Evolutionary conservation across 106 monocot species (phyloP).

Genomic region (Platanthera zijinensis): DNA sequence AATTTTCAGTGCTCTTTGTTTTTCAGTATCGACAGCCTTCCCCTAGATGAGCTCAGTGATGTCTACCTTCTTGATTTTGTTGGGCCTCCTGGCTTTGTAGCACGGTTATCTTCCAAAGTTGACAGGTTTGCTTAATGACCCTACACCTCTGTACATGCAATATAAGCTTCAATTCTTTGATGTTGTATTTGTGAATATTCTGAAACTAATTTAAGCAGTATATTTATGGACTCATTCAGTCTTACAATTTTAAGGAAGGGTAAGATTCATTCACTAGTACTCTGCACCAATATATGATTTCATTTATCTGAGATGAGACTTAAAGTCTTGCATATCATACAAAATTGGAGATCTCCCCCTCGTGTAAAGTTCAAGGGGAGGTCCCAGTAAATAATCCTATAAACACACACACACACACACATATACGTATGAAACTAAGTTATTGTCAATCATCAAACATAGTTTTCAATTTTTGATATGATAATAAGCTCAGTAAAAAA

Average conservation of each 20-base stretch:
- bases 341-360: not conserved
- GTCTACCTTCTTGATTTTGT: slow-evolving; percentile 87
- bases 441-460: too few species aligned
- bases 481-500: too few species aligned
- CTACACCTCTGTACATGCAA: not conserved
- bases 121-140: slow-evolving; percentile 42
- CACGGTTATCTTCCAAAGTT: slow-evolving; percentile 55
- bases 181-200: not conserved
- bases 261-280: not conserved
- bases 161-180: not conserved
- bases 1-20: not conserved
- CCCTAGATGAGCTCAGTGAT: slow-evolving; percentile 50
- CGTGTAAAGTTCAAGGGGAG: too few species aligned
- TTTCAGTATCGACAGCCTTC: slow-evolving; percentile 50
- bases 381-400: too few species aligned
- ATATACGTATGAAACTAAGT: too few species aligned
- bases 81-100: slow-evolving; percentile 72
- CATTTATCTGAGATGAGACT: not conserved
- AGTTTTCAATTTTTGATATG: too few species aligned
- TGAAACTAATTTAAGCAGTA: not conserved
- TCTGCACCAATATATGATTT: not conserved
- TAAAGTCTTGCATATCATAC: not conserved
- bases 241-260: not conserved
- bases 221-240: not conserved
- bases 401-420: too few species aligned